Base-by-base conservation (phyloP, 176 grass and related monocot species). In the Lolium perenne region DNA sequence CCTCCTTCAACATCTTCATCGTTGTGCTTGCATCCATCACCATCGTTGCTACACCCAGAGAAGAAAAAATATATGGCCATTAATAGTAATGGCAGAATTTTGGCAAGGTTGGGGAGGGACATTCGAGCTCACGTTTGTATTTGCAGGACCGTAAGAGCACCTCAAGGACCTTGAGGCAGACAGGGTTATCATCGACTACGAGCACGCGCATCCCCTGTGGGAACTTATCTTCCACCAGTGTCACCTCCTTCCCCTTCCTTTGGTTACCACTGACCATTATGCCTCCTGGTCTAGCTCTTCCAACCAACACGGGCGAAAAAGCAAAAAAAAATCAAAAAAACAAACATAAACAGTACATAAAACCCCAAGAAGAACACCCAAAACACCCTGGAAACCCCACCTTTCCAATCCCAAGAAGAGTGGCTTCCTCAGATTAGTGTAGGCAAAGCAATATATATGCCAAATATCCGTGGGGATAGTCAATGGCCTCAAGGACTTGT, bases 151-250 rank as follows among this genome's bases (percentile, higher is more conserved):
- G 81, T 0, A 91, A 80, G 59, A 85, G 60, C 11, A 61, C 80
- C 82, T 91, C 84, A 8, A 95, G 86, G 32, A 95, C 67, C 87
- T 78, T 89, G 73, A 93, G 84, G 82, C 95, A 95, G 11, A 88
- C 79, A 1, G 82, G 88, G 70, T 91, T 78, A 61, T 96, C 88
- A 63, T 97, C 95, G 15, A 97, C 87, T 4, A 86, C 88, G 16
- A 97, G 95, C 12, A 97, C 91, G 17, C 91, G 87, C 92, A 95
- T 93, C 14, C 91, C 95, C 6, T 86, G 82, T 4, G 95, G 95
- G 75, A 97, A 91, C 87, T 83, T 87, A 17, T 88, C 78, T 3
- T 63, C 60, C 21, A 26, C 3, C 0, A 1, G 60, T 10, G 10
- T 10, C 1, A 1, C 4, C 22, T 13, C 60, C 60, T 63, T 63